Percentiles rank a stretch among this genome's conserved stretches.
These are phyloP conservation scores for Xylaria intraflava DNA, from an alignment of 495 filamentous ascomycete species.

Conservation along the genomic window DNA sequence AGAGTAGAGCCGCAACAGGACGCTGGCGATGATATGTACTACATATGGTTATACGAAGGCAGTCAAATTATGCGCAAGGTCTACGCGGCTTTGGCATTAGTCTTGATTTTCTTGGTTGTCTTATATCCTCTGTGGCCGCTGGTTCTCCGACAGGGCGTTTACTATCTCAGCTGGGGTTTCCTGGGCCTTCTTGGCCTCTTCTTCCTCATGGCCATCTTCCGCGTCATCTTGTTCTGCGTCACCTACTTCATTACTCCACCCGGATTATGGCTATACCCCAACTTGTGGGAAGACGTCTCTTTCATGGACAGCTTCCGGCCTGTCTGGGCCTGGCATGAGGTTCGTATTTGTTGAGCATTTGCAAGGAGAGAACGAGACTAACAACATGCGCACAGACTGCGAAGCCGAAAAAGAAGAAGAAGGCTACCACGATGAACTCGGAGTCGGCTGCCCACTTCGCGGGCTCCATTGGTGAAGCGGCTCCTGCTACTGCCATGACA, in stretches of 20 bases:
- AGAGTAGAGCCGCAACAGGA: constrained; percentile 97
- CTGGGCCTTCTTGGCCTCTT: constrained; percentile 87
- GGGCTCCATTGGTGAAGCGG: constrained; percentile 43
- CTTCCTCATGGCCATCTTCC: constrained; percentile 96
- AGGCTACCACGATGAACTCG: constrained; percentile 28
- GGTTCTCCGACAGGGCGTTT: constrained; percentile 83
- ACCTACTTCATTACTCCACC: constrained; percentile 81
- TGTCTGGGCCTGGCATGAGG: constrained; percentile 98
- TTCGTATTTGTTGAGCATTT: constrained; percentile 35
- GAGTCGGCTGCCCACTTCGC: constrained; percentile 40
- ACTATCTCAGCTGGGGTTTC: constrained; percentile 96
- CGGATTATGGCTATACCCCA: constrained; percentile 96
- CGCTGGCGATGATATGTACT: constrained; percentile 81
- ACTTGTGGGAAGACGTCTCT: constrained; percentile 96
- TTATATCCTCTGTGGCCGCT: constrained; percentile 97
- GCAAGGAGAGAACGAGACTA: constrained; percentile 12
- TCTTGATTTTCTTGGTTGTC: constrained; percentile 76
- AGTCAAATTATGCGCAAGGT: constrained; percentile 88
- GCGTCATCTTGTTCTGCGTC: constrained; percentile 88
- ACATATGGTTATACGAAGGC: constrained; percentile 95
- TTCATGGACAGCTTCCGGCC: constrained; percentile 98
- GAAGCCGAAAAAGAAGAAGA: constrained; percentile 60
- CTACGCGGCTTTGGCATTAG: constrained; percentile 75
- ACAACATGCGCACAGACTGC: constrained; percentile 30
- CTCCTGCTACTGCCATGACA: constrained; percentile 53